Evolutionary conservation across 2,329 filamentous ascomycete genomes (phyloP).

Genomic region (Aspergillus spinulosporus): DNA sequence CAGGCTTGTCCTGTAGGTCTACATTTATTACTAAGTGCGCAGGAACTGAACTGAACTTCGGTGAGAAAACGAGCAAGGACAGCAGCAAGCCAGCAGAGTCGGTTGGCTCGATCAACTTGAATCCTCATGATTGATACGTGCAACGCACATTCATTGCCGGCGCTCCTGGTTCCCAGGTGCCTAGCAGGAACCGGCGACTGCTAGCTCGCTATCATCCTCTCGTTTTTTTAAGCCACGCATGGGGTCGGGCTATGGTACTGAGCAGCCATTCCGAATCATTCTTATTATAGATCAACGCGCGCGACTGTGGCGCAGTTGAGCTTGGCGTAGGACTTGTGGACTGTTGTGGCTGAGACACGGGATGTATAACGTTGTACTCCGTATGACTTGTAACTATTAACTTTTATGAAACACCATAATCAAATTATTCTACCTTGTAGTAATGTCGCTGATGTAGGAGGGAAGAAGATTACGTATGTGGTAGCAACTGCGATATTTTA

Average conservation of each 20-base stretch:
- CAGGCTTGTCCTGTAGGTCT: slow-evolving; percentile 10
- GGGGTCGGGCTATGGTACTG: neutral
- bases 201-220: neutral
- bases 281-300: neutral
- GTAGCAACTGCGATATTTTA: neutral
- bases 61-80: neutral
- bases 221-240: neutral
- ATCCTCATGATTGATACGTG: neutral
- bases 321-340: neutral
- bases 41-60: slow-evolving; percentile 3
- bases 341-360: neutral
- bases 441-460: no score
- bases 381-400: neutral
- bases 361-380: neutral
- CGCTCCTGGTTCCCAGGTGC: neutral
- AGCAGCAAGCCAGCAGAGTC: slow-evolving; percentile 3
- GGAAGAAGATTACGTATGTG: no score
- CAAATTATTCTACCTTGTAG: neutral
- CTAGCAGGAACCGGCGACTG: neutral
- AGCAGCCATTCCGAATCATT: neutral
- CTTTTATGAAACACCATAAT: neutral
- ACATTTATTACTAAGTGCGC: slow-evolving; percentile 15
- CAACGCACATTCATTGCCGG: neutral
- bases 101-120: neutral
- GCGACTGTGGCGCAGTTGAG: neutral